These are phyloP conservation scores for Spinellus fusiger DNA, from an alignment of 192 early-diverging fungal genomes.

Conservation along the genomic window DNA sequence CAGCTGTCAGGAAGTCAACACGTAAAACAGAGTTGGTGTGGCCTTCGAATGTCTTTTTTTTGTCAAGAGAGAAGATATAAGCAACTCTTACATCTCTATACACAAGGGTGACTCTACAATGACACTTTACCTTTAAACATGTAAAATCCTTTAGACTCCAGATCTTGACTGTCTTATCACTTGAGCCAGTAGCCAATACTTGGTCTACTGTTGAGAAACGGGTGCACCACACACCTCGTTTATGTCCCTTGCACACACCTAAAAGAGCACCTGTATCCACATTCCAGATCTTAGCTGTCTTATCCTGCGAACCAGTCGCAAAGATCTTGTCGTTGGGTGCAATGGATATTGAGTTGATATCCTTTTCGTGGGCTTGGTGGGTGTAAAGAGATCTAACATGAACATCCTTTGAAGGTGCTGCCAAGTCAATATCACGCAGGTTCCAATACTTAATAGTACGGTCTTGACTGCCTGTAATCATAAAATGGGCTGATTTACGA, in stretches of 20 bases:
- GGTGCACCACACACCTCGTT: constrained; percentile 92
- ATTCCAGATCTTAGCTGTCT: constrained; percentile 89
- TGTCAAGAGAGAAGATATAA: too few relatives aligned
- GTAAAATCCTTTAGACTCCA: constrained; percentile 87
- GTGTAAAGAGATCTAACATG: constrained; percentile 75
- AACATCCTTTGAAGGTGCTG: constrained; percentile 27
- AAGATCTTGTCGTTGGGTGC: constrained; percentile 90
- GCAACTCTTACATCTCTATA: neutral
- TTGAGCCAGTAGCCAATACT: constrained; percentile 83
- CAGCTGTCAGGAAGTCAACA: constrained; percentile 76
- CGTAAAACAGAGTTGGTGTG: constrained; percentile 95
- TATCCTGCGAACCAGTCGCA: constrained; percentile 93
- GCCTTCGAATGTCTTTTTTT: constrained; percentile 80
- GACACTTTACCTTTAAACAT: constrained; percentile 80
- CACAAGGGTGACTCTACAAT: too few relatives aligned
- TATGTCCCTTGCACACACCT: constrained; percentile 84
- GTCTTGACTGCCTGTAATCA: constrained; percentile 88
- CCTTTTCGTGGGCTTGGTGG: constrained; percentile 92
- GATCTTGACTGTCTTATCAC: constrained; percentile 91
- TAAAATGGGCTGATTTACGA: constrained; percentile 54
- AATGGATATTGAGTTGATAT: constrained; percentile 90
- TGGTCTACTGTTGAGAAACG: constrained; percentile 96
- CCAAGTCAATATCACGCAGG: constrained; percentile 49
- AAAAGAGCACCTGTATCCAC: constrained; percentile 73
- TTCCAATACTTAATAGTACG: constrained; percentile 96